Evolutionary conservation across 1,284 basidiomycete species (phyloP).

Genomic region (Pisolithus thermaeus): DNA sequence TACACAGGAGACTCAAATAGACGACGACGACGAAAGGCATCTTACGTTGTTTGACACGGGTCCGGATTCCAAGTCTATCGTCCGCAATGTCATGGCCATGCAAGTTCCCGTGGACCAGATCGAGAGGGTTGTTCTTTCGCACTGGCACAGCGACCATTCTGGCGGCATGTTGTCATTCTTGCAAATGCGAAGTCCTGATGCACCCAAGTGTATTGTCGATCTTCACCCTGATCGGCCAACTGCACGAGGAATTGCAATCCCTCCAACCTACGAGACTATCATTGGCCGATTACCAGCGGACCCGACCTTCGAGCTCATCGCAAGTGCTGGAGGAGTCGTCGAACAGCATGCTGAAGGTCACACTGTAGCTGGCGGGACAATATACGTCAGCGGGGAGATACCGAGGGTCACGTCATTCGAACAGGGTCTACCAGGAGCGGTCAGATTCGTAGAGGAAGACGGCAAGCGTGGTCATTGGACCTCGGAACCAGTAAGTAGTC

Average conservation of each 20-base stretch:
- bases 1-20: conserved; percentile 48
- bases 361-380: conserved; percentile 49
- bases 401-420: conserved; percentile 66
- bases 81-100: conserved; percentile 64
- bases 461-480: conserved; percentile 45
- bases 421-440: conserved; percentile 58
- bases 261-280: conserved; percentile 50
- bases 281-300: conserved; percentile 59
- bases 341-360: conserved; percentile 57
- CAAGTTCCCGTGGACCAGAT: conserved; percentile 49
- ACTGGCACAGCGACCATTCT: conserved; percentile 84
- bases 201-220: conserved; percentile 49
- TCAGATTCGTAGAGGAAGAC: conserved; percentile 53
- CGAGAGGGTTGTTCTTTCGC: conserved; percentile 64
- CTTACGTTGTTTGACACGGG: conserved; percentile 76
- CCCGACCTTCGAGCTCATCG: conserved; percentile 65
- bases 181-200: conserved; percentile 32
- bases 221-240: conserved; percentile 71
- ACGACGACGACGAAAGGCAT: conserved; percentile 38
- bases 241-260: conserved; percentile 67
- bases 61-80: conserved; percentile 66
- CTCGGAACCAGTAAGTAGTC: conserved; percentile 49
- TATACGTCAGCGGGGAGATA: conserved; percentile 78
- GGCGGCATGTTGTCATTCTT: conserved; percentile 66
- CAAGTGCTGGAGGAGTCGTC: conserved; percentile 47